These are phyloP conservation scores for Anthoceros angustus DNA, from an alignment of 225 moss, liverwort and hornwort species.

Conservation along the genomic window DNA sequence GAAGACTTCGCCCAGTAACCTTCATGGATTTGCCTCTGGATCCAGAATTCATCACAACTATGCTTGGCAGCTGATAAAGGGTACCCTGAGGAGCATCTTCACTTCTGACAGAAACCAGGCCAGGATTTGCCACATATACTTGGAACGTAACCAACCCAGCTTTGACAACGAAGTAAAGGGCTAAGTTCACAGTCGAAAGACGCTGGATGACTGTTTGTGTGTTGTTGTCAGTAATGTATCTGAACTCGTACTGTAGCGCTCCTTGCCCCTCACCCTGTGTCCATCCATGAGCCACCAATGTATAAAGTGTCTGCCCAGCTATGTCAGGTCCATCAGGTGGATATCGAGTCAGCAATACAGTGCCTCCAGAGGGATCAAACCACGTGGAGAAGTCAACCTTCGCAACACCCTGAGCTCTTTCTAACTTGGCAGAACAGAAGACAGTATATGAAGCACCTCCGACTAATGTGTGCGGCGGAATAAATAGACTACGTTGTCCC, in stretches of 20 bases:
- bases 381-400: conserved; percentile 17
- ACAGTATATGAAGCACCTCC: conserved; percentile 23
- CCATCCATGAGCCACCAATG: conserved; percentile 33
- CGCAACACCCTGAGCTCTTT: conserved; percentile 9
- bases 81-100: conserved; percentile 35
- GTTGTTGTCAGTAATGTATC: conserved; percentile 12
- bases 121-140: conserved; percentile 32
- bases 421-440: conserved; percentile 15
- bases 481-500: conserved; percentile 18
- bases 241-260: conserved; percentile 32
- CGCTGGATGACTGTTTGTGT: conserved; percentile 25
- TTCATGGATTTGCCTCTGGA: conserved; percentile 7
- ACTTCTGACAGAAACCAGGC: conserved; percentile 24
- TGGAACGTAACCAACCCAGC: conserved; percentile 21
- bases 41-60: conserved; percentile 11
- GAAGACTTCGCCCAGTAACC: conserved; percentile 15
- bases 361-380: conserved; percentile 17
- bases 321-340: conserved; percentile 11
- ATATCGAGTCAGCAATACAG: conserved; percentile 7
- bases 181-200: conserved; percentile 17
- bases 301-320: conserved; percentile 28
- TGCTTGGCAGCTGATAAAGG: conserved; percentile 23
- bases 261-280: conserved; percentile 24
- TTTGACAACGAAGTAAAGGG: conserved; percentile 14
- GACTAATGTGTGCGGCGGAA: conserved; percentile 17